A percentile compares a stretch with the other conserved stretches of the same genome.
phyloP scores from a whole-genome alignment of 495 filamentous ascomycete species.

The Penicillium manginii region DNA sequence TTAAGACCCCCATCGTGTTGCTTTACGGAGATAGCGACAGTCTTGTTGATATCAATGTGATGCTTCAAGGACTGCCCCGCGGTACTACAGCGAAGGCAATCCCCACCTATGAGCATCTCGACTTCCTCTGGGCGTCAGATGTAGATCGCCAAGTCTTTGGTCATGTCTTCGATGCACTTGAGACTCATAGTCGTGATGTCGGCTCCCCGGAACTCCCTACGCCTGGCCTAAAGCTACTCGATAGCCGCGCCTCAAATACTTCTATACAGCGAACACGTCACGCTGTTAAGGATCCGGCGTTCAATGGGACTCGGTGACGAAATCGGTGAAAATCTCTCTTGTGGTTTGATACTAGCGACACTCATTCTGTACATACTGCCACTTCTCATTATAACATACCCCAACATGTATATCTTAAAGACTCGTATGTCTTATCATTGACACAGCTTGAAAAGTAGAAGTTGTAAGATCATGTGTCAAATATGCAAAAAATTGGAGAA shows the following conservation, averaged over 20 bases:
- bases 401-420: background rate
- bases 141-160: constrained; percentile 84
- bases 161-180: constrained; percentile 85
- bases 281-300: constrained; percentile 2
- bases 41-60: constrained; percentile 90
- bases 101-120: constrained; percentile 91
- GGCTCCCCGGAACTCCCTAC: background rate
- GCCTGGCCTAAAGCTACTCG: constrained; percentile 4
- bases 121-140: constrained; percentile 94
- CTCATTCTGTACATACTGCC: background rate
- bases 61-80: constrained; percentile 83
- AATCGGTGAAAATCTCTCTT: background rate
- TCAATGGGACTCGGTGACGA: background rate
- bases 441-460: too few relatives aligned
- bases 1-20: constrained; percentile 91
- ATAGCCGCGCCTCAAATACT: constrained; percentile 12
- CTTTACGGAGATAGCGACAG: constrained; percentile 93
- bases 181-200: constrained; percentile 52
- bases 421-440: too few relatives aligned
- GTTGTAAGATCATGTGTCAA: too few relatives aligned
- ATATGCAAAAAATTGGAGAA: too few relatives aligned
- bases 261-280: constrained; percentile 7
- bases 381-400: background rate
- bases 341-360: background rate
- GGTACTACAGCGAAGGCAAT: constrained; percentile 84